phyloP scores from a whole-genome alignment of 441 rosid species.

The Erysimum cheiri region DNA sequence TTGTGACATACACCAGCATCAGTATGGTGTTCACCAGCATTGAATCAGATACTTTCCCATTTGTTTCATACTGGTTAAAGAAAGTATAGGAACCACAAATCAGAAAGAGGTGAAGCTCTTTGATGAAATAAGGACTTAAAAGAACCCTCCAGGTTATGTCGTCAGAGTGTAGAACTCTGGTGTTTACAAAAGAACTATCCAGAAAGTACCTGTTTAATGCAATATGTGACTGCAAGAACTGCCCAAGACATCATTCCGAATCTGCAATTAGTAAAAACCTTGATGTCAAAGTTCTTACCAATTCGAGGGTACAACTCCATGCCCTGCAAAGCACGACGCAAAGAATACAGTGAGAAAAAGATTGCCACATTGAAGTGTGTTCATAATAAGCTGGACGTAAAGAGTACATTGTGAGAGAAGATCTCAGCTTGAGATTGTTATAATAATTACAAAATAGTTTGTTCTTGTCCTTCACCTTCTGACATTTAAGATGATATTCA shows the following conservation, averaged over 20 bases:
- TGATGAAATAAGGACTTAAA: constrained; percentile 11
- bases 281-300: constrained; percentile 94
- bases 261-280: constrained; percentile 97
- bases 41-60: constrained; percentile 86
- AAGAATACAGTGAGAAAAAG: constrained; percentile 24
- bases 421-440: constrained; percentile 12
- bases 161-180: constrained; percentile 4
- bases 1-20: constrained; percentile 89
- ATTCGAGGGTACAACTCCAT: constrained; percentile 99
- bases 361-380: constrained; percentile 2
- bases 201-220: constrained; percentile 88
- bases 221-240: constrained; percentile 94
- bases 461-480: background rate
- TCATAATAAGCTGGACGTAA: constrained; percentile 6
- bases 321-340: constrained; percentile 61
- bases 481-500: constrained; percentile 2
- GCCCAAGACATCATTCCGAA: constrained; percentile 99
- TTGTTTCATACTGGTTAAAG: constrained; percentile 73
- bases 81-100: constrained; percentile 29
- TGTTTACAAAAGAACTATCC: constrained; percentile 10
- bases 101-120: constrained; percentile 18
- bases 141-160: constrained; percentile 15
- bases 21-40: constrained; percentile 92
- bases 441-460: background rate
- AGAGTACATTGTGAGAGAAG: constrained; percentile 11